Percentiles rank a stretch among this genome's conserved stretches.
phyloP scores from a whole-genome alignment of 129 eudicot species.

The Heracleum sosnowskyi region DNA sequence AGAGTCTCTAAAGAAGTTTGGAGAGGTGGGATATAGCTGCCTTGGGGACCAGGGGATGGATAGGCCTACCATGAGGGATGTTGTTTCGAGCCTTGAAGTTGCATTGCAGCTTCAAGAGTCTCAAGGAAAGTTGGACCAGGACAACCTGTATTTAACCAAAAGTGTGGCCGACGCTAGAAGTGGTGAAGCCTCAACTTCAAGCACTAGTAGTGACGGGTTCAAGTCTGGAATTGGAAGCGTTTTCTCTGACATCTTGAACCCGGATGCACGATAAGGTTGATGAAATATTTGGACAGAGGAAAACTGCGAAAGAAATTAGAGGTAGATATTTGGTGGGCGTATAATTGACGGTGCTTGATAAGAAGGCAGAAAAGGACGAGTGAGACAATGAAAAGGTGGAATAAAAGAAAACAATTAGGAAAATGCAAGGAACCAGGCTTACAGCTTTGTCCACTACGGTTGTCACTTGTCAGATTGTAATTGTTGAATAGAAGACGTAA shows the following conservation, averaged over 20 bases:
- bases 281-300: no score
- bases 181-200: background rate
- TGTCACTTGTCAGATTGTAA: background rate
- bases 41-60: background rate
- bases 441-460: background rate
- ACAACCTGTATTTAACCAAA: background rate
- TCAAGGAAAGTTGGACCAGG: background rate
- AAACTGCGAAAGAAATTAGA: background rate
- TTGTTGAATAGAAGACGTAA: background rate
- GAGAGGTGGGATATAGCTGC: background rate
- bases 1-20: background rate
- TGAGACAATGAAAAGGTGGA: background rate
- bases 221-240: background rate
- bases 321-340: no score
- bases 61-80: background rate
- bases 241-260: background rate
- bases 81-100: background rate
- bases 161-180: background rate
- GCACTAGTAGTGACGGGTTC: background rate
- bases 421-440: background rate
- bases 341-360: no score
- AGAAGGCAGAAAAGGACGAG: background rate
- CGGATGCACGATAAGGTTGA: background rate
- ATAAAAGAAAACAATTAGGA: no score
- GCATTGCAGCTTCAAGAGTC: conserved; percentile 9